Conservation (phyloP, 2,329 filamentous ascomycete species). For the Karstenula rhodostoma region DNA sequence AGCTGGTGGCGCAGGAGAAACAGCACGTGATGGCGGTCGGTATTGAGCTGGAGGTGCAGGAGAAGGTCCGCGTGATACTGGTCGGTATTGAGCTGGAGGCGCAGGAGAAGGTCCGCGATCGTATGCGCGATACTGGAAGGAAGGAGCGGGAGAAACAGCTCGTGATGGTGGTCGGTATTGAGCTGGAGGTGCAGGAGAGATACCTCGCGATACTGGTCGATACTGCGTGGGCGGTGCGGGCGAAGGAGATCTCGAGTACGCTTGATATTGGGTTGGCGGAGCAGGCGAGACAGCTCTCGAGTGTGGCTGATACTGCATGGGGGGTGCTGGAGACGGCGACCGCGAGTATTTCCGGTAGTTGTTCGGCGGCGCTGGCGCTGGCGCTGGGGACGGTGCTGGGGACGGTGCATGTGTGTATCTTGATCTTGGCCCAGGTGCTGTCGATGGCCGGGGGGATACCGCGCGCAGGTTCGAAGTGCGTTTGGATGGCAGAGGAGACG, state of each 20-base stretch:
- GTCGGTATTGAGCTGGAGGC: constrained; percentile 35
- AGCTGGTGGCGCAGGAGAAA: constrained; percentile 39
- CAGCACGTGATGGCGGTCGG: constrained; percentile 35
- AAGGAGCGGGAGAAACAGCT: constrained; percentile 43
- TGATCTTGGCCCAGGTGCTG: constrained; percentile 33
- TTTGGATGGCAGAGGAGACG: constrained; percentile 35
- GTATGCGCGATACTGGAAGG: constrained; percentile 45
- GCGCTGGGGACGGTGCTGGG: constrained; percentile 52
- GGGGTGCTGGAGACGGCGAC: constrained; percentile 40
- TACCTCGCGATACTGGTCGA: constrained; percentile 33
- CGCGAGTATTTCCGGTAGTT: constrained; percentile 31
- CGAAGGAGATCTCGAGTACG: constrained; percentile 33
- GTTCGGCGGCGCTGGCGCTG: constrained; percentile 49
- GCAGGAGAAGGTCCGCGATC: constrained; percentile 52
- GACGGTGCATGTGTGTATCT: constrained; percentile 48
- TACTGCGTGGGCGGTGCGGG: constrained; percentile 39
- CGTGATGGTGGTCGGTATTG: constrained; percentile 37
- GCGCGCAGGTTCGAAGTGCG: constrained; percentile 44
- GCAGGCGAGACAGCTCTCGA: constrained; percentile 37
- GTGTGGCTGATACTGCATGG: constrained; percentile 28
- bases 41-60: constrained; percentile 39
- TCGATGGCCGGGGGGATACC: constrained; percentile 51
- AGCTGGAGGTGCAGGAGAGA: constrained; percentile 40
- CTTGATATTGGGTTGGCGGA: constrained; percentile 28
- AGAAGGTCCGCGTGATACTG: constrained; percentile 38